Evolutionary conservation across 768 basidiomycete genomes (phyloP), one percentile per base, ranked within the genome.

Genomic region (Phylloporus sp.): DNA sequence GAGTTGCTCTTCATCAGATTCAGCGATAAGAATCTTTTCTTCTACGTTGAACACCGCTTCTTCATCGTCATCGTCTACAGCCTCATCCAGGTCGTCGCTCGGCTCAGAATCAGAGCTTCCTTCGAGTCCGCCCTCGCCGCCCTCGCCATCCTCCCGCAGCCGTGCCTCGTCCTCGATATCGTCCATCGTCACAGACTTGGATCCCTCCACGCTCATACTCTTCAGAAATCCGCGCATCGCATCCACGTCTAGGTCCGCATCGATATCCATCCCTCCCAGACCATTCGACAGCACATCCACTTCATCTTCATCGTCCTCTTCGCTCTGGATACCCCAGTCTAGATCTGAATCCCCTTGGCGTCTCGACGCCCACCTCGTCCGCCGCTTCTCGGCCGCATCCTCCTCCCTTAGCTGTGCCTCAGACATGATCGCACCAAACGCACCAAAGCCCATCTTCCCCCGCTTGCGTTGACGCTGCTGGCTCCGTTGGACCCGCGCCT

Each of bases 281-380:
- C 47, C 61, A 20, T 54, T 58, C 41, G 68, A 70, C 38, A 70
- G 45, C 34, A 62, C 57, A 27, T 70, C 64, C 50, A 66, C 60
- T 7, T 40, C 69, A 41, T 68, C 68, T 9, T 46, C 45, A 63
- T 62, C 57, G 11, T 66, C 73, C 8, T 61, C 73, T 9, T 69
- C 74, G 13, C 71, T 73, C 5, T 64, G 71, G 41, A 76, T 78
- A 2, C 82, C 84, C 82, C 82, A 86, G 38, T 86, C 81, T 12
- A 88, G 53, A 60, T 89, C 88, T 26, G 83, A 85, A 61, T 86
- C 86, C 0, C 76, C 84, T 39, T 72, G 68, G 45, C 85, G 75
- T 64, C 80, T 70, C 56, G 82, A 76, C n/a, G 72, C 70, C 66
- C 72, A 69, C 49, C 72, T 70, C 4, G 74, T 68, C 59, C 77